Evolutionary conservation across 495 filamentous ascomycete species (phyloP).

Genomic region (Schizothecium vesticola): DNA sequence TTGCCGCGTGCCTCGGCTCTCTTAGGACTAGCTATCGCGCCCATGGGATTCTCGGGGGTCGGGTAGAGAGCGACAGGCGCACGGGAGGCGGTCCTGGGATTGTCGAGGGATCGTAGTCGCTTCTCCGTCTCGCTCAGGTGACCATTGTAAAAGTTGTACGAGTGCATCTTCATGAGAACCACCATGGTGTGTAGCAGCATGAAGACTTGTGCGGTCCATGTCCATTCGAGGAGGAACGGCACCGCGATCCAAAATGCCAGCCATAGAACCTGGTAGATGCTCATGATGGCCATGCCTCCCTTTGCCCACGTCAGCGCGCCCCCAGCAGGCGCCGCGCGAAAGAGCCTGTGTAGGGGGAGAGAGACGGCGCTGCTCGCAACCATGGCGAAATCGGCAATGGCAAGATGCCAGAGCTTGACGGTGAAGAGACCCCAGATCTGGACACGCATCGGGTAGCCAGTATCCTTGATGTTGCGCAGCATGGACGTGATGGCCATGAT

Average conservation of each 20-base stretch:
- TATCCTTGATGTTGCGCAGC: conserved; percentile 90
- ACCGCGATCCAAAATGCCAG: conserved; percentile 78
- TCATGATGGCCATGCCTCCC: conserved; percentile 75
- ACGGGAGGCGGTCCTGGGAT: conserved; percentile 62
- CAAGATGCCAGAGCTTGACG: conserved; percentile 81
- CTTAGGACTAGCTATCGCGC: conserved; percentile 32
- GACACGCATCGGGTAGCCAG: conserved; percentile 74
- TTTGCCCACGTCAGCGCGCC: conserved; percentile 65
- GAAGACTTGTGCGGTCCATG: conserved; percentile 90
- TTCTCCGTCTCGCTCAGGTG: conserved; percentile 84
- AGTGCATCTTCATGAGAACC: conserved; percentile 97
- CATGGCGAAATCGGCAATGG: conserved; percentile 78
- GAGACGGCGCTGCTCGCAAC: conserved; percentile 64
- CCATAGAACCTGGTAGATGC: conserved; percentile 75
- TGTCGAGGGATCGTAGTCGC: conserved; percentile 71
- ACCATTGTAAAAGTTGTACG: conserved; percentile 95
- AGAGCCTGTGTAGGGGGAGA: conserved; percentile 69
- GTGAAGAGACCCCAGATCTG: conserved; percentile 84
- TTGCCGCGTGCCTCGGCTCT: conserved; percentile 35
- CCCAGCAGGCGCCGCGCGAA: conserved; percentile 43
- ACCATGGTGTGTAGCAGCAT: conserved; percentile 85
- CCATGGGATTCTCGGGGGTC: conserved; percentile 51
- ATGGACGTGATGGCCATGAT: conserved; percentile 95
- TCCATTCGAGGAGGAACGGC: conserved; percentile 86
- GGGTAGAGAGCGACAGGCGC: conserved; percentile 73